These are phyloP conservation scores for Gynostemma pentaphyllum DNA, from an alignment of 306 rosid species.

Conservation along the genomic window DNA sequence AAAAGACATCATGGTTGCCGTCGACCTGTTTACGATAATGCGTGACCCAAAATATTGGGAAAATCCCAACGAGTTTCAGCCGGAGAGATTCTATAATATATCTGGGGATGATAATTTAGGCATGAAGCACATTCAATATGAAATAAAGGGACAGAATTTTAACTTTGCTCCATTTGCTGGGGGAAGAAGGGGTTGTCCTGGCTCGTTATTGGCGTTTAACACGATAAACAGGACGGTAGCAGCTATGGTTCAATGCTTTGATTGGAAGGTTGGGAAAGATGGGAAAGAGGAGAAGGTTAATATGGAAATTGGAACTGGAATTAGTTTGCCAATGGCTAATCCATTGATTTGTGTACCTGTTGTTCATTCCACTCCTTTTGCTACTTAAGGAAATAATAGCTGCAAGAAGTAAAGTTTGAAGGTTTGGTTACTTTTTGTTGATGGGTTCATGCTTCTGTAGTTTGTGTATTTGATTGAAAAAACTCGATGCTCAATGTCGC, in stretches of 20 bases:
- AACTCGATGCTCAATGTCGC: too few species aligned
- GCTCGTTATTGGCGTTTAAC: constrained; percentile 26
- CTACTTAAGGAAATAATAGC: too few species aligned
- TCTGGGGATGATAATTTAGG: constrained; percentile 5
- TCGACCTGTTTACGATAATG: constrained; percentile 42
- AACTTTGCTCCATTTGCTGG: constrained; percentile 35
- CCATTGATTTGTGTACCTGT: constrained; percentile 9
- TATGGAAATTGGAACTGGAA: constrained; percentile 33
- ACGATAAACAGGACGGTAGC: constrained; percentile 25
- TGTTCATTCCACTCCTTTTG: constrained; percentile 14
- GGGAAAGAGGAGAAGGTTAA: constrained; percentile 22
- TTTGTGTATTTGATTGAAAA: too few species aligned
- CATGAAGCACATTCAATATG: background rate
- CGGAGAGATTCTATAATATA: constrained; percentile 28
- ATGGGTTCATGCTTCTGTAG: too few species aligned
- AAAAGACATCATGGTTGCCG: constrained; percentile 25
- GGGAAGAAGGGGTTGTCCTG: constrained; percentile 40
- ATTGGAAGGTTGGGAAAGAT: constrained; percentile 36
- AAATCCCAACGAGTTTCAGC: constrained; percentile 25
- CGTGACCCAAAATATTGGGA: constrained; percentile 35
- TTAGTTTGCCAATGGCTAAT: constrained; percentile 34
- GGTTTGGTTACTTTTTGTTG: too few species aligned
- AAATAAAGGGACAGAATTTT: constrained; percentile 15
- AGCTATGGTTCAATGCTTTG: constrained; percentile 47
- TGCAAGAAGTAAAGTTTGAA: too few species aligned